phyloP scores from a whole-genome alignment of 495 filamentous ascomycete species.

The Penicillium daleae region DNA sequence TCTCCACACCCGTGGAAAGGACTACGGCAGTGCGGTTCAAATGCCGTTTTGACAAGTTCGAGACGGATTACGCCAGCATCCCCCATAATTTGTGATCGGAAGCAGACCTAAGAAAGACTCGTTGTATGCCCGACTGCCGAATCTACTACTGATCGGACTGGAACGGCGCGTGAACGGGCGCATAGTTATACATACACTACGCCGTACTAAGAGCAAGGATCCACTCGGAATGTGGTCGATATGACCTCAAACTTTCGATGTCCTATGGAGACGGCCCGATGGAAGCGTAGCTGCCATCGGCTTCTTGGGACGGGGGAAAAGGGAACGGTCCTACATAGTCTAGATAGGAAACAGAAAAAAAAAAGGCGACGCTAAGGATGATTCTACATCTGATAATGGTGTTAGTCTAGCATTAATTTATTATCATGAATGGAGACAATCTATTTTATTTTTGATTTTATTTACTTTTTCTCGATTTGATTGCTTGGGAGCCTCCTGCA shows the following conservation, averaged over 20 bases:
- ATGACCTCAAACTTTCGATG: constrained; percentile 21
- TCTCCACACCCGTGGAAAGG: constrained; percentile 5
- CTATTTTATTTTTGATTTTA: not conserved
- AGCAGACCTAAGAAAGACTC: not conserved
- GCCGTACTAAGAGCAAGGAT: not conserved
- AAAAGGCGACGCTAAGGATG: constrained; percentile 1
- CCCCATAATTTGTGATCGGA: constrained; percentile 7
- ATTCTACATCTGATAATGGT: not conserved
- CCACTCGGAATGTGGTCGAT: constrained; percentile 8
- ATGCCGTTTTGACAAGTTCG: constrained; percentile 8
- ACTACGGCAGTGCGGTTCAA: constrained; percentile 10
- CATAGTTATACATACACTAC: not conserved
- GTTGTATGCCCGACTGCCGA: constrained; percentile 15
- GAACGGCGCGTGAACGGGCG: constrained; percentile 10
- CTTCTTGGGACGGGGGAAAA: not conserved
- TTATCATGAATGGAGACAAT: not conserved
- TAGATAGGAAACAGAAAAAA: not conserved
- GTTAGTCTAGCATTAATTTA: not conserved
- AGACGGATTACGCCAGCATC: constrained; percentile 7
- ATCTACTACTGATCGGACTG: constrained; percentile 18
- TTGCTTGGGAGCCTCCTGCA: not conserved
- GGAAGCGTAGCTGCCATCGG: not conserved
- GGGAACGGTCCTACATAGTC: not conserved
- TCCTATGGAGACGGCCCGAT: constrained; percentile 3
- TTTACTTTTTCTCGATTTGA: not conserved